These are phyloP conservation scores for Physcomitrellopsis africana DNA, from an alignment of 225 moss, liverwort and hornwort species.

Conservation along the genomic window DNA sequence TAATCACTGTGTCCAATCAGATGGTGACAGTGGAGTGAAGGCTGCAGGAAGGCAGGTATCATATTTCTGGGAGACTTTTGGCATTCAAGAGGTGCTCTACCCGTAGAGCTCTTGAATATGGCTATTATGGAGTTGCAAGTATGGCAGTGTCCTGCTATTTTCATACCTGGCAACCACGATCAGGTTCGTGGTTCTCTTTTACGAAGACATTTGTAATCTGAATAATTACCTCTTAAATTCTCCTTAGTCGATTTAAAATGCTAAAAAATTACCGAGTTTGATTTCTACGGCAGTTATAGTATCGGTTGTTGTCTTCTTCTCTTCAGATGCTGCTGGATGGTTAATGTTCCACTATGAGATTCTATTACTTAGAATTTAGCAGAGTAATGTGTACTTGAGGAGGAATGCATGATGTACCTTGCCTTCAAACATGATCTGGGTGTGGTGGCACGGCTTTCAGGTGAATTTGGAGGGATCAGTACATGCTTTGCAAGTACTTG, in stretches of 20 bases:
- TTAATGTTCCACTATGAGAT: constrained; percentile 10
- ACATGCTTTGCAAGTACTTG: constrained; percentile 91
- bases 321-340: not conserved
- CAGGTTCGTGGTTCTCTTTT: constrained; percentile 55
- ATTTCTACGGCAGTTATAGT: not conserved
- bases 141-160: constrained; percentile 92
- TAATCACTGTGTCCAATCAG: constrained; percentile 16
- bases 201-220: not conserved
- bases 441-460: constrained; percentile 41
- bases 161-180: constrained; percentile 97
- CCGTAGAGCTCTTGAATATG: constrained; percentile 91
- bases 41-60: constrained; percentile 90
- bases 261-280: constrained; percentile 2
- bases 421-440: constrained; percentile 10
- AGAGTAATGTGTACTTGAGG: constrained; percentile 21
- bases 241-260: not conserved
- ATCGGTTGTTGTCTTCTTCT: constrained; percentile 16
- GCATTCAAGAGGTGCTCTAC: constrained; percentile 94
- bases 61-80: constrained; percentile 96
- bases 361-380: not conserved
- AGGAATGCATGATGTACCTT: not conserved
- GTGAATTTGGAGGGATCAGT: constrained; percentile 92
- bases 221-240: not conserved
- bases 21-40: constrained; percentile 31
- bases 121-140: constrained; percentile 72